Conservation (phyloP, 208 protist species). For the Acanthamoeba royreba region DNA sequence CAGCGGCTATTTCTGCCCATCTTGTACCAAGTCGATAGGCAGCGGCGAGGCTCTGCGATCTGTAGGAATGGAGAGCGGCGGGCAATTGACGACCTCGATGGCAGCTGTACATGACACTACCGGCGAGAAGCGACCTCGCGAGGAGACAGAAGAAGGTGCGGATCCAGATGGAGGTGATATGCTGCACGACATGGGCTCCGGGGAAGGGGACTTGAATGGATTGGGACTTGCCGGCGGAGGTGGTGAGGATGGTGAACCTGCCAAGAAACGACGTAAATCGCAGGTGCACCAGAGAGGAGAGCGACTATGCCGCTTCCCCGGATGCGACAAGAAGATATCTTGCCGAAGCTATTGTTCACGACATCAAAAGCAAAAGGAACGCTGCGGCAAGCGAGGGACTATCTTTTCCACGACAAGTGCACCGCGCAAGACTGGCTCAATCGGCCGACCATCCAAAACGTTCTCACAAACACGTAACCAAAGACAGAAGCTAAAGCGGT, state of each 20-base stretch:
- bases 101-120: too few relatives aligned
- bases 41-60: too few relatives aligned
- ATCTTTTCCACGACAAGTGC: not conserved
- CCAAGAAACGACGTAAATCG: not conserved
- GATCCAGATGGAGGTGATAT: not conserved
- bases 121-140: not conserved
- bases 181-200: not conserved
- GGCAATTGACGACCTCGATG: too few relatives aligned
- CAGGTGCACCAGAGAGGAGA: not conserved
- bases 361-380: conserved; percentile 2
- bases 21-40: not conserved
- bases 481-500: not conserved
- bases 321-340: not conserved
- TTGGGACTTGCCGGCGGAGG: not conserved
- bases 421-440: not conserved
- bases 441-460: not conserved
- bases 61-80: not conserved
- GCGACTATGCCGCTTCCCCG: not conserved
- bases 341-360: not conserved
- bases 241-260: not conserved
- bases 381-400: not conserved
- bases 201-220: not conserved
- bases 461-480: conserved; percentile 2
- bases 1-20: conserved; percentile 12
- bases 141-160: not conserved